These are phyloP conservation scores for Colletotrichum acutatum DNA, from an alignment of 2,329 filamentous ascomycete species.

Conservation along the genomic window DNA sequence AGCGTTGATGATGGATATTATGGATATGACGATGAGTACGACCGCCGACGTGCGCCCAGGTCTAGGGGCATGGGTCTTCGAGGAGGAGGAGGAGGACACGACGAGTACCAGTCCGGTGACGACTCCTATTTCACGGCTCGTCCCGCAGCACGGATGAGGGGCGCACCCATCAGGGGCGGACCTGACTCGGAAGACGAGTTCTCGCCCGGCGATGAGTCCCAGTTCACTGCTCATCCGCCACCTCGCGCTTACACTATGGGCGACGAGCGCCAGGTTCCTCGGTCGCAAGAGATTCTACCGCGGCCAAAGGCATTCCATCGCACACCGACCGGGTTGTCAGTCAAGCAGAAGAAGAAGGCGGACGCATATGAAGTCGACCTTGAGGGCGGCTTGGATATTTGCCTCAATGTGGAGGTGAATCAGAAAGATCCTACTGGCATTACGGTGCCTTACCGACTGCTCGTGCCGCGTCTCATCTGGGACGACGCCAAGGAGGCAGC, in stretches of 20 bases:
- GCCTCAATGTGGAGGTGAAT: conserved; percentile 89
- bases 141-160: conserved; percentile 38
- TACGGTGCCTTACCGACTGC: conserved; percentile 85
- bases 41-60: conserved; percentile 31
- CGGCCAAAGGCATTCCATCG: conserved; percentile 66
- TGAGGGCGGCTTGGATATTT: conserved; percentile 86
- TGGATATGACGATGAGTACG: conserved; percentile 41
- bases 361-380: conserved; percentile 75
- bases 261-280: conserved; percentile 37
- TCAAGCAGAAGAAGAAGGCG: conserved; percentile 68
- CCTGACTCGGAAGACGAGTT: conserved; percentile 22
- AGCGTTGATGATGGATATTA: conserved; percentile 36
- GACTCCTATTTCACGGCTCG: conserved; percentile 66
- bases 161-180: conserved; percentile 21
- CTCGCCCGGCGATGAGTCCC: conserved; percentile 14
- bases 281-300: conserved; percentile 20
- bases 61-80: conserved; percentile 43
- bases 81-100: conserved; percentile 49
- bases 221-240: conserved; percentile 26
- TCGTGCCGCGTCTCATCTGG: conserved; percentile 82
- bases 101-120: conserved; percentile 66
- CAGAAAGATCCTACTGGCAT: conserved; percentile 87
- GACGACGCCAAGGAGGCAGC: conserved; percentile 46
- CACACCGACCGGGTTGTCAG: conserved; percentile 75
- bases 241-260: conserved; percentile 42